These are phyloP conservation scores for Lactifluus hygrophoroides DNA, from an alignment of 768 basidiomycete species.

Conservation along the genomic window DNA sequence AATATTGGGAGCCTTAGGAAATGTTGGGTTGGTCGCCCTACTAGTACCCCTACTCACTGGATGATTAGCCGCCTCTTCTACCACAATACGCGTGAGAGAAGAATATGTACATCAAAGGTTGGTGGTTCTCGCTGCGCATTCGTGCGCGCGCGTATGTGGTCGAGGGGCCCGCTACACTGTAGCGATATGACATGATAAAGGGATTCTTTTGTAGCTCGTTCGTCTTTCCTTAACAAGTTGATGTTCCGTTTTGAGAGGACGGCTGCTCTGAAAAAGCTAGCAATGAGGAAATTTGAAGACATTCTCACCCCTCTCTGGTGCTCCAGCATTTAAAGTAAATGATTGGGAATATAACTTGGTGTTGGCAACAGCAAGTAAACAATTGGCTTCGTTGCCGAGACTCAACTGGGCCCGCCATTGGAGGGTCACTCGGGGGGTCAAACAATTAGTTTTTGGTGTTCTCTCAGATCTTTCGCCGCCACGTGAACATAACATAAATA, in stretches of 20 bases:
- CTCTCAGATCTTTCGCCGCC: background rate
- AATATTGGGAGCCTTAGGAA: background rate
- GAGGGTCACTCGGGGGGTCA: no score
- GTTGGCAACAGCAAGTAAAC: background rate
- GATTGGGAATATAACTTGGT: background rate
- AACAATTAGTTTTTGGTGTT: no score
- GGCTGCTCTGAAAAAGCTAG: no score
- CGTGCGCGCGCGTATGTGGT: constrained; percentile 6
- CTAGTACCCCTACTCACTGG: background rate
- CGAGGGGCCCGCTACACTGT: constrained; percentile 18
- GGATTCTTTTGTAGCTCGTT: background rate
- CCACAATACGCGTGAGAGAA: background rate
- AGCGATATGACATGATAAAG: constrained; percentile 5
- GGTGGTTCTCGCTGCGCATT: background rate
- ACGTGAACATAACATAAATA: no score
- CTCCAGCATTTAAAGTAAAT: background rate
- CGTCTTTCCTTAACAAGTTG: background rate
- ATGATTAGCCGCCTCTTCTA: background rate
- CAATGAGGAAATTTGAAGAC: background rate
- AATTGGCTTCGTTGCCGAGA: background rate
- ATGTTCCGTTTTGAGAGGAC: background rate
- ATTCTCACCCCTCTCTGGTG: background rate
- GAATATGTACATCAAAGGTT: background rate
- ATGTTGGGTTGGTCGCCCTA: background rate
- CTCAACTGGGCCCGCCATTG: no score